A percentile compares a stretch with the other conserved stretches of the same genome.
These are phyloP conservation scores for Zalerion maritima DNA, from an alignment of 495 filamentous ascomycete genomes.

Conservation along the genomic window DNA sequence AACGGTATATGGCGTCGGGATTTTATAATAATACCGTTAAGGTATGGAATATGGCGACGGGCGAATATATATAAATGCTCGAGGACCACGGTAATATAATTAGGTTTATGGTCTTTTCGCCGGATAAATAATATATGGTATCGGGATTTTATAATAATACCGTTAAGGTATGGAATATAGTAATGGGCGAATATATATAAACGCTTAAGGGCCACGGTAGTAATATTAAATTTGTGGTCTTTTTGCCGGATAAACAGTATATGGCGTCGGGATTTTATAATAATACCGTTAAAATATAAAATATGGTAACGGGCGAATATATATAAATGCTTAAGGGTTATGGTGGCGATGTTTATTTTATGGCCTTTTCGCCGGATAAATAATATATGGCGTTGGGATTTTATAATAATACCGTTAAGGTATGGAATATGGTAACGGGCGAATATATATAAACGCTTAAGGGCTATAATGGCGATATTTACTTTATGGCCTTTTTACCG, in stretches of 20 bases:
- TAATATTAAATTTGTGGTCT: too few species aligned
- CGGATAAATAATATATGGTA: too few species aligned
- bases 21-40: constrained; percentile 1
- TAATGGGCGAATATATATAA: constrained; percentile 3
- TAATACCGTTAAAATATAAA: neutral
- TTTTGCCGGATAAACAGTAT: too few species aligned
- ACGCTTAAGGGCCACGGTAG: too few species aligned
- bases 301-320: constrained; percentile 2
- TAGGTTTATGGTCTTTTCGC: neutral
- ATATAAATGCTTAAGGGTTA: constrained; percentile 2
- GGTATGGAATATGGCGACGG: constrained; percentile 3
- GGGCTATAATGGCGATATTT: too few species aligned
- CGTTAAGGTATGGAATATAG: constrained; percentile 1
- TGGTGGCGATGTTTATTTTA: too few species aligned
- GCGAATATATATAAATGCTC: neutral
- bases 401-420: too few species aligned
- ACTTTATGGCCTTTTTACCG: too few species aligned
- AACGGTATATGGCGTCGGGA: constrained; percentile 1
- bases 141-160: constrained; percentile 1
- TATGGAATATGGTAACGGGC: too few species aligned
- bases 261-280: constrained; percentile 2
- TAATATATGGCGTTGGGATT: too few species aligned
- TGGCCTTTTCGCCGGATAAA: too few species aligned
- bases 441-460: too few species aligned
- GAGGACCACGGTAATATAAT: neutral